Evolutionary conservation across 2,329 filamentous ascomycete species (phyloP).

Genomic region (Talaromyces sp.): DNA sequence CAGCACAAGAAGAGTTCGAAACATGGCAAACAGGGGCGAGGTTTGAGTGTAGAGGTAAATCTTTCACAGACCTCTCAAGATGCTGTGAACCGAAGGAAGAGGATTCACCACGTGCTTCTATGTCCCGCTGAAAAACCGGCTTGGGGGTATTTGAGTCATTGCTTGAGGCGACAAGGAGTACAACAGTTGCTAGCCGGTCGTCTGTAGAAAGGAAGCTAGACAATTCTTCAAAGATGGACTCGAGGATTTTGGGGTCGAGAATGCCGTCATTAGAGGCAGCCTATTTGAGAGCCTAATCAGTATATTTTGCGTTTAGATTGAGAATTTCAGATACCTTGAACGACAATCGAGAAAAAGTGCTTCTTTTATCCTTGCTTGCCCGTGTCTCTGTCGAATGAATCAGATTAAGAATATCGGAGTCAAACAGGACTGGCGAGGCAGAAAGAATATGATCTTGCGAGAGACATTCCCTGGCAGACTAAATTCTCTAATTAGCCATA

Average conservation of each 20-base stretch:
- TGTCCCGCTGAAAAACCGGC: background rate
- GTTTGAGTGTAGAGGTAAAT: conserved; percentile 42
- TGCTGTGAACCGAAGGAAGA: conserved; percentile 1
- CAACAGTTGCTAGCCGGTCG: conserved; percentile 59
- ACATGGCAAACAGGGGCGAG: conserved; percentile 75
- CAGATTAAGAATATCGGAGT: conserved; percentile 38
- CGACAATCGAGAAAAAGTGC: conserved; percentile 27
- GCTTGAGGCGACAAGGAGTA: background rate
- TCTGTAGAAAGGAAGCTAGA: conserved; percentile 52
- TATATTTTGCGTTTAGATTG: background rate
- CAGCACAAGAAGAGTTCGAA: conserved; percentile 68
- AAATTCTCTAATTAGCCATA: background rate
- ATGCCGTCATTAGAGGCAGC: conserved; percentile 6
- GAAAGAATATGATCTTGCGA: conserved; percentile 22
- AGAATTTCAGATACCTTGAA: conserved; percentile 37
- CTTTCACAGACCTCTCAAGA: conserved; percentile 22
- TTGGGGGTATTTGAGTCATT: background rate
- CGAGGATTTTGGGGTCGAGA: conserved; percentile 48
- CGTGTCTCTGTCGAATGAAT: conserved; percentile 35
- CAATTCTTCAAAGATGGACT: conserved; percentile 50
- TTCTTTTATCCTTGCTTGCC: conserved; percentile 28
- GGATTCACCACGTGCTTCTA: background rate
- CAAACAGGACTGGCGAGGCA: conserved; percentile 7
- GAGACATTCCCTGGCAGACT: conserved; percentile 28
- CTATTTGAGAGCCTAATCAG: conserved; percentile 13